Evolutionary conservation across 768 basidiomycete genomes (phyloP).

Genomic region (Leccinum subgranulosum): DNA sequence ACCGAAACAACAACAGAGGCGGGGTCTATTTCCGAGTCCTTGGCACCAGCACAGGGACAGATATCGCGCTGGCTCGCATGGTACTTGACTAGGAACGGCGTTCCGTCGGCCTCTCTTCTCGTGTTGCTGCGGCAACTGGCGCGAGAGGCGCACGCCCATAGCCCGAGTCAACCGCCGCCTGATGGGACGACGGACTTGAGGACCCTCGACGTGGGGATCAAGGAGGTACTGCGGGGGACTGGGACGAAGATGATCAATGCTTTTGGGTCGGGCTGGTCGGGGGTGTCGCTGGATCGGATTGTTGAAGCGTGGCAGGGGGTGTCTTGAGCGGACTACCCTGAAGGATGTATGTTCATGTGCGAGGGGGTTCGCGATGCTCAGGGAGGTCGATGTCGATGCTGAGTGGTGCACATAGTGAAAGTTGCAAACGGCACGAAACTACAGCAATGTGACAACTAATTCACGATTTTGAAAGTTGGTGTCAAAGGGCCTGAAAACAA

Average conservation of each 20-base stretch:
- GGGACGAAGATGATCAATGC: slow-evolving; percentile 77
- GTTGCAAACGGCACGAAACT: background rate
- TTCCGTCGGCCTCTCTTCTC: slow-evolving; percentile 69
- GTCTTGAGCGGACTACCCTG: background rate
- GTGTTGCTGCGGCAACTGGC: slow-evolving; percentile 60
- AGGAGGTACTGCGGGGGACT: slow-evolving; percentile 81
- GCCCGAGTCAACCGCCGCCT: slow-evolving; percentile 46
- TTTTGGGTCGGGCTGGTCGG: slow-evolving; percentile 72
- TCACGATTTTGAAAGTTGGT: too few relatives aligned
- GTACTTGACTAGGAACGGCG: slow-evolving; percentile 68
- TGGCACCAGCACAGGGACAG: slow-evolving; percentile 1
- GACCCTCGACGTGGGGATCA: slow-evolving; percentile 58
- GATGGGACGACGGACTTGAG: slow-evolving; percentile 43
- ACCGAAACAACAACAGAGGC: slow-evolving; percentile 4
- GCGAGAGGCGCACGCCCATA: slow-evolving; percentile 57
- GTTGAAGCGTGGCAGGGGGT: slow-evolving; percentile 50
- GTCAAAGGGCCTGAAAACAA: too few relatives aligned
- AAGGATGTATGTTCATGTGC: background rate
- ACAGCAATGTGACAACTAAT: background rate
- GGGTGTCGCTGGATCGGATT: slow-evolving; percentile 64
- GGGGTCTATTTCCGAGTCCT: slow-evolving; percentile 9
- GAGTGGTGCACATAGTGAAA: background rate
- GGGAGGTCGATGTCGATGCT: too few relatives aligned
- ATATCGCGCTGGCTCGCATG: slow-evolving; percentile 52
- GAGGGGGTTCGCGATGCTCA: background rate